Evolutionary conservation across 2,329 filamentous ascomycete genomes (phyloP).

Genomic region (Colletotrichum tropicale): DNA sequence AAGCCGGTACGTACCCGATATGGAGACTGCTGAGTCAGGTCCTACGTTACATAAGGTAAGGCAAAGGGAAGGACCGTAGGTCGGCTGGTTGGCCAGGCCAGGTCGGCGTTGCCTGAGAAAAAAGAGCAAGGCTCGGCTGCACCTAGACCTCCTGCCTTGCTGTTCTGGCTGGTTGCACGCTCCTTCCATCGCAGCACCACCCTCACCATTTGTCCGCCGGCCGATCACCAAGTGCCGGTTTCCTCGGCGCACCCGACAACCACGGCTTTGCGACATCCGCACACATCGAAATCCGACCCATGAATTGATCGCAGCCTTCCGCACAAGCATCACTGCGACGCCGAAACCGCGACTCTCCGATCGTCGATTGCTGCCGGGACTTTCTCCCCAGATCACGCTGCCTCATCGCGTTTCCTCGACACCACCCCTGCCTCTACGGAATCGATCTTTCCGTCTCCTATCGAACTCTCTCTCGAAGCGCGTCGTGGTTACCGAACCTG

Average conservation of each 20-base stretch:
- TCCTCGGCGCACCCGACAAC: not conserved
- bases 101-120: not conserved
- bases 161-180: not conserved
- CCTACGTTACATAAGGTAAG: not conserved
- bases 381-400: not conserved
- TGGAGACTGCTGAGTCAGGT: not conserved
- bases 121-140: constrained; percentile 13
- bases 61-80: not conserved
- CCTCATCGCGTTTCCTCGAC: constrained; percentile 3
- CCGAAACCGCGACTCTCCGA: not conserved
- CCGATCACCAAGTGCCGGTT: not conserved
- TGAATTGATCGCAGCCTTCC: not conserved
- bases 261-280: not conserved
- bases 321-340: not conserved
- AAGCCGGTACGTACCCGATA: not conserved
- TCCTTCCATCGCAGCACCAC: constrained; percentile 10
- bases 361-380: constrained; percentile 5
- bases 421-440: not conserved
- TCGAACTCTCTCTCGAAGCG: not conserved
- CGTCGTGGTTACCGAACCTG: not conserved
- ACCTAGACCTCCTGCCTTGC: constrained; percentile 10
- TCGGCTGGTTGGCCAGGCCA: not conserved
- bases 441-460: not conserved
- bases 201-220: not conserved
- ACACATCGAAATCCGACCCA: not conserved